Conservation (phyloP, 2,329 filamentous ascomycete species). For the Furcasterigmium furcatum region DNA sequence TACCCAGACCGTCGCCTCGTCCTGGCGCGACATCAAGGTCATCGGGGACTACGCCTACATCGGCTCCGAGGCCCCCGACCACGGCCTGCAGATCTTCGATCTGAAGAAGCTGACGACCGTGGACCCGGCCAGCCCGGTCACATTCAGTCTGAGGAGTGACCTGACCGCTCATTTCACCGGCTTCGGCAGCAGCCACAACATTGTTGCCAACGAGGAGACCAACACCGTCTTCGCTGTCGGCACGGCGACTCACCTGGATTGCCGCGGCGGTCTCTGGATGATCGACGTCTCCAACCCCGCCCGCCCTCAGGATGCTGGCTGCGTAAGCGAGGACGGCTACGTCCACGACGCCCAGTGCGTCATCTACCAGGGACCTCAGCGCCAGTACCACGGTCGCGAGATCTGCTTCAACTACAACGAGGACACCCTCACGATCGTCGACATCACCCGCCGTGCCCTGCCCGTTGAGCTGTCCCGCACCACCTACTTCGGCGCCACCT, state of each 20-base stretch:
- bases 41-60: constrained; percentile 31
- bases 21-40: constrained; percentile 38
- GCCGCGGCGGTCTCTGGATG: constrained; percentile 49
- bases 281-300: constrained; percentile 50
- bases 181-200: constrained; percentile 46
- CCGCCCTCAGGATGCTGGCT: constrained; percentile 47
- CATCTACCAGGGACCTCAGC: constrained; percentile 46
- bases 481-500: constrained; percentile 43
- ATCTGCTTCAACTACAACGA: constrained; percentile 32
- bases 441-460: constrained; percentile 37
- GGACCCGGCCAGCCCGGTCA: constrained; percentile 5
- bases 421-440: constrained; percentile 29
- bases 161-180: constrained; percentile 30
- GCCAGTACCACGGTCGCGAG: constrained; percentile 33
- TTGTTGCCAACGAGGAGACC: constrained; percentile 46
- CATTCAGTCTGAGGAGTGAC: constrained; percentile 18
- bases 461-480: constrained; percentile 38
- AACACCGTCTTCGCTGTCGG: constrained; percentile 40
- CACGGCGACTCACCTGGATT: constrained; percentile 32
- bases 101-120: constrained; percentile 43
- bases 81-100: constrained; percentile 63
- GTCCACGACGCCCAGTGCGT: constrained; percentile 52
- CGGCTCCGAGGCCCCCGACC: constrained; percentile 38
- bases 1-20: constrained; percentile 28
- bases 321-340: constrained; percentile 45